These are phyloP conservation scores for Chlorella sp. DNA, from an alignment of 139 green algal genomes.

Conservation along the genomic window DNA sequence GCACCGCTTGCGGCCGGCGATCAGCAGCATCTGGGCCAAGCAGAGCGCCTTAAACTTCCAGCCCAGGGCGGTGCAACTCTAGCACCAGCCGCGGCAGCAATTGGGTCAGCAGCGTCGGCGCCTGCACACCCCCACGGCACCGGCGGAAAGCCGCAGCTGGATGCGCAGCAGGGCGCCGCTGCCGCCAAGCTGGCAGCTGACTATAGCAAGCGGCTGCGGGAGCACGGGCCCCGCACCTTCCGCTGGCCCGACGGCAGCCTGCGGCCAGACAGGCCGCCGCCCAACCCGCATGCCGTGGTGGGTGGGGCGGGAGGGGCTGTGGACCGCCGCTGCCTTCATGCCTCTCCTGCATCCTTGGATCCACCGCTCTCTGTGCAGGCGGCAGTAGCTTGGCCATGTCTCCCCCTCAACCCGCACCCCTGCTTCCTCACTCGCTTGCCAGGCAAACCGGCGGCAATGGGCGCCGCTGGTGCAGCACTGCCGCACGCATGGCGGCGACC, in stretches of 20 bases:
- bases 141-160: not conserved
- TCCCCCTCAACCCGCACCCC: not conserved
- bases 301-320: not conserved
- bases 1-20: not conserved
- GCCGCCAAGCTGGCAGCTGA: conserved; percentile 17
- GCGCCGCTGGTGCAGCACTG: conserved; percentile 41
- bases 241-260: conserved; percentile 50
- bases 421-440: not conserved
- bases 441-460: conserved; percentile 45
- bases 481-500: conserved; percentile 41
- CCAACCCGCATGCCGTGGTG: conserved; percentile 42
- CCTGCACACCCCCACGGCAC: not conserved
- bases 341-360: too few species aligned
- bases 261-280: conserved; percentile 21
- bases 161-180: not conserved
- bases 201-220: conserved; percentile 34
- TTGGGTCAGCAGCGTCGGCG: not conserved
- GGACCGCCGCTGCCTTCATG: too few species aligned
- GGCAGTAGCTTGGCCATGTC: not conserved
- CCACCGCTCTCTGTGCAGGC: too few species aligned
- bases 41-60: too few species aligned
- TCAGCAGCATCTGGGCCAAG: not conserved
- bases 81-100: not conserved
- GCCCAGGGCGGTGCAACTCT: not conserved
- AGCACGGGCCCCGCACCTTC: conserved; percentile 38